phyloP scores from a whole-genome alignment of 306 rosid genomes.

The Malus asiatica region DNA sequence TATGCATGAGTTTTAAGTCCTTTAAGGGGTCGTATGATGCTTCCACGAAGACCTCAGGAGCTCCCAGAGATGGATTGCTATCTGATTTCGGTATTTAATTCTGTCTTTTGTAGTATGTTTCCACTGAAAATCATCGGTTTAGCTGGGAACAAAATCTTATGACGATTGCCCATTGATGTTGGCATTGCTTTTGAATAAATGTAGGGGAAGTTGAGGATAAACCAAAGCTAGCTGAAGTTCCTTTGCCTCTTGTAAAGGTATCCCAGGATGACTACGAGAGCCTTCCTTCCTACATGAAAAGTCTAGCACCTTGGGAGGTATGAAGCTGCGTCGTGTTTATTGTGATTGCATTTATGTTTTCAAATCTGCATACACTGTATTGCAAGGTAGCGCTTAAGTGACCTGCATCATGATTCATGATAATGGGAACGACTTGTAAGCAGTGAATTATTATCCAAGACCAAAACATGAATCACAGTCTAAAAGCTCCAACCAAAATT shows the following conservation, averaged over 20 bases:
- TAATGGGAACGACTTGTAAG: neutral
- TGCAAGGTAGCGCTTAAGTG: neutral
- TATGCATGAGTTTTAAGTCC: constrained; percentile 22
- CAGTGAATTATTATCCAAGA: too few relatives aligned
- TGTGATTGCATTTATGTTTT: neutral
- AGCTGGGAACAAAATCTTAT: neutral
- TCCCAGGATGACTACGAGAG: constrained; percentile 56
- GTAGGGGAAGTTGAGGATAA: constrained; percentile 33
- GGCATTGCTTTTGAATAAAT: constrained; percentile 4
- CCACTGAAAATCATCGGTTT: neutral
- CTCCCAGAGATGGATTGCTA: constrained; percentile 20
- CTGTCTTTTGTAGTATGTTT: neutral
- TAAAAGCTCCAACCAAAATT: too few relatives aligned
- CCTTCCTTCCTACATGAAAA: constrained; percentile 76
- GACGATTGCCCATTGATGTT: neutral
- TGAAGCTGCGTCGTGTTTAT: constrained; percentile 9
- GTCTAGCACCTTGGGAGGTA: constrained; percentile 90
- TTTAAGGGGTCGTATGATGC: constrained; percentile 23
- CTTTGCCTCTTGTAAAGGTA: constrained; percentile 33
- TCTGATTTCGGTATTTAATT: constrained; percentile 23
- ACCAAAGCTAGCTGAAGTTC: constrained; percentile 25
- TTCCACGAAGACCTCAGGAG: constrained; percentile 2
- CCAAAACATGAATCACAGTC: too few relatives aligned
- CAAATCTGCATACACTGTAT: neutral
- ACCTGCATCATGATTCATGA: neutral